Percentiles rank a stretch among this genome's conserved stretches.
Evolutionary conservation across 2,329 filamentous ascomycete species (phyloP).

Genomic region (Paecilomyces dactylethromorphus): DNA sequence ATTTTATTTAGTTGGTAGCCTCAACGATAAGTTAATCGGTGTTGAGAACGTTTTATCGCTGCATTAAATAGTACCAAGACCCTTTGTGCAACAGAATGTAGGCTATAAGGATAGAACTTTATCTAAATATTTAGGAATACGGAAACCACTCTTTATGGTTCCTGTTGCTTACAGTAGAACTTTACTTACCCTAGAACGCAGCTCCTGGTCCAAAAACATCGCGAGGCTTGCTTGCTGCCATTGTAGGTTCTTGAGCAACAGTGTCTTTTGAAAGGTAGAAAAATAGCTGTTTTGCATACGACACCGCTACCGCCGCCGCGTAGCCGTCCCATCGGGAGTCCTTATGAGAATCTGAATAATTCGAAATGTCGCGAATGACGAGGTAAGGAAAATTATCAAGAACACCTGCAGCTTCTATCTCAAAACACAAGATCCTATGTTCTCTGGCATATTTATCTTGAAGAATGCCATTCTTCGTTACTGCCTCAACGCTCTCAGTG

Average conservation of each 20-base stretch:
- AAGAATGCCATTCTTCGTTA: constrained; percentile 10
- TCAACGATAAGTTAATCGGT: too few species aligned
- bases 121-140: too few species aligned
- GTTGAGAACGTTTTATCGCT: too few species aligned
- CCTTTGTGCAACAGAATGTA: too few species aligned
- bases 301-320: constrained; percentile 2
- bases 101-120: too few species aligned
- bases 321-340: constrained; percentile 4
- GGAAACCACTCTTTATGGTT: too few species aligned
- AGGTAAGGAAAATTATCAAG: constrained; percentile 3
- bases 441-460: constrained; percentile 1
- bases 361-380: constrained; percentile 1
- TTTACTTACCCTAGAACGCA: too few species aligned
- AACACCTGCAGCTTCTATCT: constrained; percentile 2
- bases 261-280: not conserved
- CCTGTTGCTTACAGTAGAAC: too few species aligned
- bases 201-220: too few species aligned
- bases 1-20: too few species aligned
- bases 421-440: constrained; percentile 3
- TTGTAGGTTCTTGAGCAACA: not conserved
- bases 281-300: constrained; percentile 1
- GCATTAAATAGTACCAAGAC: too few species aligned
- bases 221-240: not conserved
- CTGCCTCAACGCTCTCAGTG: constrained; percentile 13
- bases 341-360: constrained; percentile 2